These are phyloP conservation scores for Globisporangium echinulatum DNA, from an alignment of 352 stramenopile species.

Conservation along the genomic window DNA sequence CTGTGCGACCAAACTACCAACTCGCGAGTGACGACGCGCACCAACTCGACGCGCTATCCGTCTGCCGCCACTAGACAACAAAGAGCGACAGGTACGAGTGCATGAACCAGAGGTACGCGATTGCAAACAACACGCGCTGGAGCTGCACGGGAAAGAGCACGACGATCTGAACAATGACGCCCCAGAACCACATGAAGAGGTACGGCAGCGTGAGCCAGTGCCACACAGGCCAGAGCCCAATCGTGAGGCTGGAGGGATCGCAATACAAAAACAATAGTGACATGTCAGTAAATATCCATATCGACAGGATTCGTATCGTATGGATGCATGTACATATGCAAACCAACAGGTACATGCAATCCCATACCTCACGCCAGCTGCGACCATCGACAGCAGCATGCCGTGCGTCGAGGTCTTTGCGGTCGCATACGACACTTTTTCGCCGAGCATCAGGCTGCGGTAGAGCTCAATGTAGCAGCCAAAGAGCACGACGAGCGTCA, in stretches of 20 bases:
- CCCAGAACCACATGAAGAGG: conserved; percentile 82
- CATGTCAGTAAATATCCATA: too few relatives aligned
- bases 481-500: conserved; percentile 47
- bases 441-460: conserved; percentile 41
- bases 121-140: conserved; percentile 57
- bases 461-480: conserved; percentile 73
- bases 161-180: conserved; percentile 61
- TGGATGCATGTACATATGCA: too few relatives aligned
- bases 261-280: too few relatives aligned
- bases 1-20: too few relatives aligned
- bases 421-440: conserved; percentile 55
- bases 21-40: too few relatives aligned
- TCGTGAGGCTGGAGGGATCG: too few relatives aligned
- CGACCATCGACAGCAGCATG: conserved; percentile 54
- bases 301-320: too few relatives aligned
- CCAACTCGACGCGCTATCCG: too few relatives aligned
- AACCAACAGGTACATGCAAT: background rate
- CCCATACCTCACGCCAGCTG: conserved; percentile 47
- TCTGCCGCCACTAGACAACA: conserved; percentile 11
- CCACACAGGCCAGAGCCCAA: conserved; percentile 42
- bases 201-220: conserved; percentile 67
- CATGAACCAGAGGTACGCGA: conserved; percentile 72
- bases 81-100: conserved; percentile 54
- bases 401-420: conserved; percentile 59
- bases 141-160: conserved; percentile 51